Percentiles rank a stretch among this genome's conserved stretches.
Evolutionary conservation across 163 green algal genomes (phyloP).

Genomic region (Scenedesmus sp.): DNA sequence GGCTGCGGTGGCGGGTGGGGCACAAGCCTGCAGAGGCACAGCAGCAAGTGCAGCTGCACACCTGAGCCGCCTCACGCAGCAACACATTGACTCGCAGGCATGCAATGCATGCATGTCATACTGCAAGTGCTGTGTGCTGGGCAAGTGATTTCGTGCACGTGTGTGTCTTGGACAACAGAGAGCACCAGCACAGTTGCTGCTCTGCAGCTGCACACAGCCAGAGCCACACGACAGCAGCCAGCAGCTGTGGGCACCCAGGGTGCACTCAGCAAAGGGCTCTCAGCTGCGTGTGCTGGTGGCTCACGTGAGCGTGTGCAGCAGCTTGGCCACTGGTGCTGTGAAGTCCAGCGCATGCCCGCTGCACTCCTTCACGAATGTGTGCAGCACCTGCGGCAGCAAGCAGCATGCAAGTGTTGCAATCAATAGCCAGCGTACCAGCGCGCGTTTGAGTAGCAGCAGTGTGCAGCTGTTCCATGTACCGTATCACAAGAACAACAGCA

Average conservation of each 20-base stretch:
- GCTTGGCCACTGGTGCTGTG: conserved; percentile 27
- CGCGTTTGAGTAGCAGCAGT: background rate
- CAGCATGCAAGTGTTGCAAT: too few species aligned
- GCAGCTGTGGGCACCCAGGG: background rate
- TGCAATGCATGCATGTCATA: background rate
- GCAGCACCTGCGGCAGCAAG: conserved; percentile 39
- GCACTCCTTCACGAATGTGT: conserved; percentile 2
- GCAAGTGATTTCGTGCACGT: too few species aligned
- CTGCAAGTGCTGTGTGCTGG: too few species aligned
- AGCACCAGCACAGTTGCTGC: too few species aligned
- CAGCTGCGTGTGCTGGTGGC: background rate
- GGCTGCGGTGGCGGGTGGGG: conserved; percentile 8
- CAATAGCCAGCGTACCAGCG: background rate
- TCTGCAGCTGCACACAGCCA: background rate
- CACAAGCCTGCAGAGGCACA: conserved; percentile 8
- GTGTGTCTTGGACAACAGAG: too few species aligned
- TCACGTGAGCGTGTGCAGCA: conserved; percentile 42
- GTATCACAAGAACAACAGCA: background rate
- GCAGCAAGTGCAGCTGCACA: background rate
- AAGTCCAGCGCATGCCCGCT: conserved; percentile 32
- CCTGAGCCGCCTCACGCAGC: too few species aligned
- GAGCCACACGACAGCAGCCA: background rate
- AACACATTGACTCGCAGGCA: too few species aligned
- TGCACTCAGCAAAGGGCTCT: background rate
- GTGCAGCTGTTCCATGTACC: background rate